A percentile compares a stretch with the other conserved stretches of the same genome.
These are phyloP conservation scores for Coniferiporia weirii DNA, from an alignment of 1,284 basidiomycete species.

Conservation along the genomic window DNA sequence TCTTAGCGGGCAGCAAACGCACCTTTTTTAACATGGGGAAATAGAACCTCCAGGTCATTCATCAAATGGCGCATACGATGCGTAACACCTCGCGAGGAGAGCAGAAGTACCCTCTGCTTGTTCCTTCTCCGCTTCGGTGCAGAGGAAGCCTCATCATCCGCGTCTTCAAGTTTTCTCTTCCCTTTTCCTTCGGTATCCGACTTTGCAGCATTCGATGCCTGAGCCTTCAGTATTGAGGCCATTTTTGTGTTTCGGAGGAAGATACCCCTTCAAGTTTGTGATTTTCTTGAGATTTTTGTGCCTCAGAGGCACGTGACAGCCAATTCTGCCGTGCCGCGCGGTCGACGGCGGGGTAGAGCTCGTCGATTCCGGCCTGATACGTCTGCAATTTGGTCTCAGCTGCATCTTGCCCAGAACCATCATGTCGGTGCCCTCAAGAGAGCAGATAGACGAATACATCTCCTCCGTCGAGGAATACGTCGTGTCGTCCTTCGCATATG, in stretches of 20 bases:
- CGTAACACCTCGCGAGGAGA: conserved; percentile 92
- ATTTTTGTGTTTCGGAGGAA: conserved; percentile 31
- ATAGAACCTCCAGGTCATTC: conserved; percentile 85
- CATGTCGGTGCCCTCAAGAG: conserved; percentile 39
- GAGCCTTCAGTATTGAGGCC: conserved; percentile 64
- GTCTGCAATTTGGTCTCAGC: neutral
- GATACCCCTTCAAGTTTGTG: neutral
- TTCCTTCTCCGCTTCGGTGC: conserved; percentile 61
- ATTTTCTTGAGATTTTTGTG: neutral
- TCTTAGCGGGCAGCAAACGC: neutral
- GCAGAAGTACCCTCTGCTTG: conserved; percentile 84
- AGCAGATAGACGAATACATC: conserved; percentile 68
- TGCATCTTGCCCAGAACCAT: neutral
- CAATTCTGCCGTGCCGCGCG: neutral
- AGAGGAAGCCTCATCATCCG: conserved; percentile 42
- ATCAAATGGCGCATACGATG: conserved; percentile 97
- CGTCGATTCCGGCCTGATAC: conserved; percentile 6
- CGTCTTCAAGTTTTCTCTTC: conserved; percentile 61
- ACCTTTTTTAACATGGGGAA: conserved; percentile 99
- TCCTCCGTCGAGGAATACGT: conserved; percentile 62
- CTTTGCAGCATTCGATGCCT: conserved; percentile 52
- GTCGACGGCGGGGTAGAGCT: neutral
- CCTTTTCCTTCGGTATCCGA: conserved; percentile 41
- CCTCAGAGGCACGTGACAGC: neutral
- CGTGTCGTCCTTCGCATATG: conserved; percentile 50